A percentile compares a stretch with the other conserved stretches of the same genome.
phyloP scores from a whole-genome alignment of 257 asterid species.

The Thymus mandschuricus region DNA sequence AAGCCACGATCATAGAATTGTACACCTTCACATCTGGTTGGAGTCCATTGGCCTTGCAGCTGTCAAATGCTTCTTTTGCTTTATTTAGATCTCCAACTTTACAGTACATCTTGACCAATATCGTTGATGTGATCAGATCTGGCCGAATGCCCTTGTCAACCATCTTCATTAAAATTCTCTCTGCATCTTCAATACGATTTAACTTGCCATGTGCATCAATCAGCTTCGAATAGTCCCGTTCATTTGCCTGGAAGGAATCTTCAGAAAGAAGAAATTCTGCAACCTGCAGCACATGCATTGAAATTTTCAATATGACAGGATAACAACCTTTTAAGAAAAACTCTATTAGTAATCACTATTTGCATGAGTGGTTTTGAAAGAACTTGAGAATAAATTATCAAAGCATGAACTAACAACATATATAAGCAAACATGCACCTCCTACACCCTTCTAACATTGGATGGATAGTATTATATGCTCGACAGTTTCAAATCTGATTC shows the following conservation, averaged over 20 bases:
- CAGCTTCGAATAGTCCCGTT: conserved; percentile 73
- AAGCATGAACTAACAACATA: too few relatives aligned
- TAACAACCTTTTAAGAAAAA: neutral
- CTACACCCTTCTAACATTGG: too few relatives aligned
- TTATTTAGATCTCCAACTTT: conserved; percentile 59
- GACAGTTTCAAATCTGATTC: neutral
- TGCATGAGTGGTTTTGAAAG: neutral
- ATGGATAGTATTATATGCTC: neutral
- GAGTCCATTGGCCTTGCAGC: conserved; percentile 53
- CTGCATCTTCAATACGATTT: conserved; percentile 63
- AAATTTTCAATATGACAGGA: conserved; percentile 18
- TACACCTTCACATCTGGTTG: conserved; percentile 64
- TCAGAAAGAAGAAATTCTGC: conserved; percentile 75
- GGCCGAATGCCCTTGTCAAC: conserved; percentile 61
- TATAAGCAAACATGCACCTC: too few relatives aligned
- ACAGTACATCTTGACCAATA: conserved; percentile 66
- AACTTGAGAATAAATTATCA: neutral
- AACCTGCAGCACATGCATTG: conserved; percentile 47
- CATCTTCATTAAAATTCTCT: conserved; percentile 79
- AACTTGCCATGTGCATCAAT: conserved; percentile 59
- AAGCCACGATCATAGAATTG: conserved; percentile 69
- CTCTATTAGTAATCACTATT: neutral
- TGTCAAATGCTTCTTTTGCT: conserved; percentile 59
- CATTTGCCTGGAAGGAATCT: conserved; percentile 71
- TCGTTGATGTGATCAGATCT: conserved; percentile 57